Base-by-base conservation (phyloP, 441 rosid species). In the Erodium trifolium region DNA sequence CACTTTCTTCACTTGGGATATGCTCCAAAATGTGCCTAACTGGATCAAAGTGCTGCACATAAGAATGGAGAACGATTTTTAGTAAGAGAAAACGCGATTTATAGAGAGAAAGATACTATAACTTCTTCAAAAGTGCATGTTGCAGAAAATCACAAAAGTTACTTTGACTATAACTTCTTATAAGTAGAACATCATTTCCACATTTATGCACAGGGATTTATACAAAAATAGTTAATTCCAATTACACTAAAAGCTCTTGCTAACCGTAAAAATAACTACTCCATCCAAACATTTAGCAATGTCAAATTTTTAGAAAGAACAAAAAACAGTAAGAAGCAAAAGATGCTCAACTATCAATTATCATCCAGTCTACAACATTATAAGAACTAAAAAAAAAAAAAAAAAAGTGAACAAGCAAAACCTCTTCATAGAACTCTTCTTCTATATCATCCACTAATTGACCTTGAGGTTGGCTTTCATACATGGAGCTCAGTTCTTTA, bases 361-460 rank as follows among this genome's bases (percentile, higher is more conserved):
- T 23, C 27, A 23, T 2, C 27, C 31, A 16, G 2, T 59, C 29
- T 17, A 62, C 23, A n/a, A 62, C 14, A 18, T 31, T 17, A 67
- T 0, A 12, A 14, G 11, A 18, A 59, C 8, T 34, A 34, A 34
- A 34, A 34, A 34, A 3, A 1, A 34, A 19, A 39, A 43, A 19
- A 12, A 62, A 14, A 69, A 67, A 13, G 29, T 57, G 65, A 68
- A 43, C 7, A 59, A 64, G 49, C 8, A 59, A 68, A 53, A 94
- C 99, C 98, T 94, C 91, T 60, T 85, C 80, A 67, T 92, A 92
- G 84, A 92, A 94, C 1, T 86, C 96, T 55, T 92, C 83, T 78
- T 94, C 99, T 59, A 87, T 82, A 67, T 86, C 90, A 66, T 80
- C 82, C 69, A 84, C 86, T 16, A 65, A 74, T 73, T 84, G 85